Conservation (phyloP, 805 yeast genomes). For the Saturnispora saitoi region DNA sequence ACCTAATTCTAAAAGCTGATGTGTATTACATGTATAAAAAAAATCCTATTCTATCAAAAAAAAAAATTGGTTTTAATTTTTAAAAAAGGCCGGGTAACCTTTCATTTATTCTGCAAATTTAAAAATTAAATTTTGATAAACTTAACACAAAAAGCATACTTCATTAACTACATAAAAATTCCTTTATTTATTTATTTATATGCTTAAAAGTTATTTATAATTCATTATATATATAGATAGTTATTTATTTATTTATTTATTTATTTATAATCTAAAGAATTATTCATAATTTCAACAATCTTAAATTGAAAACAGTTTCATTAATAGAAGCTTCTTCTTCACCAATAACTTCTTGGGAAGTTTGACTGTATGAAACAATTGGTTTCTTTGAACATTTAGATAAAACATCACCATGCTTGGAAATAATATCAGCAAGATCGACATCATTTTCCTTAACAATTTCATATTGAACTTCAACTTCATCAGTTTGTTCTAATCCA, state of each 20-base stretch:
- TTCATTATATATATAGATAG: neutral
- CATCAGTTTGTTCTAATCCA: constrained; percentile 91
- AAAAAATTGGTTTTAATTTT: too few relatives aligned
- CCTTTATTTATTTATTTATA: too few relatives aligned
- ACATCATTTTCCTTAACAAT: constrained; percentile 65
- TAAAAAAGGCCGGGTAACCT: constrained; percentile 2
- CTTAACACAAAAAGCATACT: too few relatives aligned
- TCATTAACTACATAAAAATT: too few relatives aligned
- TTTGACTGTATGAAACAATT: constrained; percentile 38
- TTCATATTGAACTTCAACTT: constrained; percentile 77
- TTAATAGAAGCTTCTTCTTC: constrained; percentile 84
- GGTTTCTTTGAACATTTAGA: constrained; percentile 70
- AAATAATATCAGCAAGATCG: constrained; percentile 52
- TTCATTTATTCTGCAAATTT: too few relatives aligned
- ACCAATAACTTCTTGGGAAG: constrained; percentile 47
- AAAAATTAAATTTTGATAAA: too few relatives aligned
- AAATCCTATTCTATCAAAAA: too few relatives aligned
- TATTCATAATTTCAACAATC: constrained; percentile 57
- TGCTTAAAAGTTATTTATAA: too few relatives aligned
- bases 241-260: neutral
- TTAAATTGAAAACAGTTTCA: constrained; percentile 69
- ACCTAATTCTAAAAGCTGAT: too few relatives aligned
- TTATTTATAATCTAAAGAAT: neutral
- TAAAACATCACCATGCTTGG: constrained; percentile 57
- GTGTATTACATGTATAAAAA: too few relatives aligned